phyloP scores from a whole-genome alignment of 345 rosid genomes.

The Lumnitzera littorea region DNA sequence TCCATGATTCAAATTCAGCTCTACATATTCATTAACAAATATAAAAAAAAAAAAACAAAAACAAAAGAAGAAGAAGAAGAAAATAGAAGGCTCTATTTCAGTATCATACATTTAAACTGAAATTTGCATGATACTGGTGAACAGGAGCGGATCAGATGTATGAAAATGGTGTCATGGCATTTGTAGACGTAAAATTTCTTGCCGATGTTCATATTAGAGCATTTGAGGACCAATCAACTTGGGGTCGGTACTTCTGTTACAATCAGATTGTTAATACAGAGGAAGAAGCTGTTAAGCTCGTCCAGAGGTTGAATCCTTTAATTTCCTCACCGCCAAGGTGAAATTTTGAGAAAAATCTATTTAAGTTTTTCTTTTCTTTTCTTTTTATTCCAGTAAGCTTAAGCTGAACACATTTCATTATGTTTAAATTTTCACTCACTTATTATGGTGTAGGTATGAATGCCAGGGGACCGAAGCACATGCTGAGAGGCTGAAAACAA shows the following conservation, averaged over 20 bases:
- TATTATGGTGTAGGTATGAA: conserved; percentile 35
- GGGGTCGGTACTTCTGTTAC: conserved; percentile 81
- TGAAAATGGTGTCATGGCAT: conserved; percentile 67
- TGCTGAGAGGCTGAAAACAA: conserved; percentile 61
- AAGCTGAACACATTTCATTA: neutral
- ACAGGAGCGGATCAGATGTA: conserved; percentile 84
- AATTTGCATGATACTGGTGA: neutral
- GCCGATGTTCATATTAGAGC: conserved; percentile 69
- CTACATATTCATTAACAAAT: no score
- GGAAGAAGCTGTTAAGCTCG: conserved; percentile 57
- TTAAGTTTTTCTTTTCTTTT: neutral
- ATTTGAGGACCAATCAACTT: conserved; percentile 52
- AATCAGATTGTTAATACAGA: conserved; percentile 51
- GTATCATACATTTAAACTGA: no score
- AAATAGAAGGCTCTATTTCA: no score
- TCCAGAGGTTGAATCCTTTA: conserved; percentile 50
- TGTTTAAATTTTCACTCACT: no score
- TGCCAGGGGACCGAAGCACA: conserved; percentile 41
- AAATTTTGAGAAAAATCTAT: neutral
- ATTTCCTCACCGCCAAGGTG: conserved; percentile 63
- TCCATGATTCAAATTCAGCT: neutral
- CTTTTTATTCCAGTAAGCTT: neutral
- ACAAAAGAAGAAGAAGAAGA: no score
- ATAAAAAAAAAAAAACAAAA: no score
- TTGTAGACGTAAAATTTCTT: conserved; percentile 48